Base-by-base conservation (phyloP, 495 filamentous ascomycete genomes). In the Penicillium egyptiacum region DNA sequence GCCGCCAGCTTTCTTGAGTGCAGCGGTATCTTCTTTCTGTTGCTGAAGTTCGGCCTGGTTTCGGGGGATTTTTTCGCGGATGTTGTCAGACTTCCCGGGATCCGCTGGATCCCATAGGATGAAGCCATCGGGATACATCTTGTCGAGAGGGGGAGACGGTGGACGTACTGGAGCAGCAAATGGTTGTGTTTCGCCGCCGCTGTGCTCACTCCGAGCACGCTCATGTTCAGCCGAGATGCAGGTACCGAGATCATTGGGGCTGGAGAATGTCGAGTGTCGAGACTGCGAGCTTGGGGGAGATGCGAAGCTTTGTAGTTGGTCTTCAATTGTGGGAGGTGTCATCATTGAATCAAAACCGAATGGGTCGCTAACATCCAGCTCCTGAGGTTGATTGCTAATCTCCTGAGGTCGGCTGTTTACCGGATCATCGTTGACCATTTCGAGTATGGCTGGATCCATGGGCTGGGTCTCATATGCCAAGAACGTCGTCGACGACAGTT, bases 1-100 rank as follows among this genome's bases (percentile, higher is more conserved):
- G 14, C 70, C 70, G 0, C 70, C 70, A 20, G 44, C 45, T 14
- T 49, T 33, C 50, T 55, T 71, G 39, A 70, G 30, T 11, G 54
- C 30, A 9, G 57, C 56, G 19, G 25, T 57, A 20, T 58, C 59
- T 26, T 64, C 46, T 23, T 53, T 64, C 37, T 59, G 60, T 22
- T 53, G 50, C 25, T 57, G 53, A 26, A 62, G 16, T 44, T 71
- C 59, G 14, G 20, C 26, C 26, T 41, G 19, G 35, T 26, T 56
- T 10, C 57, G 59, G 0, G 16, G 11, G 25, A 44, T 31, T 31
- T 30, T 65, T 49, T 61, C 69, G 8, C 57, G 61, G 23, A 43
- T 16, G 4, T 41, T 16, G 9, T 41, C 23, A 40, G 39, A 53
- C 8, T 22, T n/a, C 0, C 22, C 22, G 26, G 57, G 45, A 30